Evolutionary conservation across 129 eudicot genomes (phyloP), one percentile per base, ranked within the genome.

Genomic region (Solidago caesia): DNA sequence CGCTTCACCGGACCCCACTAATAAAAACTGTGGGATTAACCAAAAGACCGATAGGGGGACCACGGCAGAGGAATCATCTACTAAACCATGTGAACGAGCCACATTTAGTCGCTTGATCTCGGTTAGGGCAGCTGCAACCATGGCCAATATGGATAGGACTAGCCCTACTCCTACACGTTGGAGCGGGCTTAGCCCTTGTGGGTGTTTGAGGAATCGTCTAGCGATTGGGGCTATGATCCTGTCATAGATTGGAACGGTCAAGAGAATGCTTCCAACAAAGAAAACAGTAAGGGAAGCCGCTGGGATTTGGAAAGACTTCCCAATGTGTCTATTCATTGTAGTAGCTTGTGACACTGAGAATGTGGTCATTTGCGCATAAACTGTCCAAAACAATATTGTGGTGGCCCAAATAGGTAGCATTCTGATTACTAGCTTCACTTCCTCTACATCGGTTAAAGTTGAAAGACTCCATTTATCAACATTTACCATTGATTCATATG

Each of bases 401-500:
- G 97, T 87, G 51, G 91, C 96, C 97, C 97, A 92, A 5, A 85
- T 81, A 6, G 97, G 97, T 55, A 92, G 80, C 94, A 92, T 85
- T 74, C 88, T 64, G 6, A 89, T 47, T 45, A 92, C 87, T 79
- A 82, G 6, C 79, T 92, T 92, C 6, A 87, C 97, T 77, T 92
- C 97, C 68, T 92, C 97, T 0, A 92, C 92, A 43, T 89, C 96
- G 1, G 97, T 92, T 71, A 82, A 69, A 45, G 96, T 89, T 43
- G 97, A 85, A 12, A 87, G 75, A 58, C 48, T 26, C 97, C 97
- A 89, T 70, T 89, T 92, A 27, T 84, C 77, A 26, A 80, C 78
- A 8, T 1, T 74, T 5, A 3, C 60, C 57, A 63, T 62, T 16
- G 78, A 57, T 39, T 47, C 73, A 1, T 9, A 74, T 5, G 81